These are phyloP conservation scores for Ocimum tenuiflorum DNA, from an alignment of 257 asterid genomes.

Conservation along the genomic window DNA sequence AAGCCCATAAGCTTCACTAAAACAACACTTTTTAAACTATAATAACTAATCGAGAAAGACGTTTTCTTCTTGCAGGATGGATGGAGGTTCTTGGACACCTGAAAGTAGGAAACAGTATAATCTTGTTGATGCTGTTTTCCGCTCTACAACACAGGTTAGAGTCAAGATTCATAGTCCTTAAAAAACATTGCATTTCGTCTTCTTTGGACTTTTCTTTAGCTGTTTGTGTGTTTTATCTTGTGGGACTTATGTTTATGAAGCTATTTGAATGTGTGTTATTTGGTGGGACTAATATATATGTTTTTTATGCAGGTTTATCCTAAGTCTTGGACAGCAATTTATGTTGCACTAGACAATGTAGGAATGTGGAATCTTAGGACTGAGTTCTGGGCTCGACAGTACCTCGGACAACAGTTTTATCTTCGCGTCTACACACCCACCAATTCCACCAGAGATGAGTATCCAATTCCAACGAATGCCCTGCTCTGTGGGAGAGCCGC, in stretches of 20 bases:
- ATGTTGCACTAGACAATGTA: conserved; percentile 57
- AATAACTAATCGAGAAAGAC: too few species aligned
- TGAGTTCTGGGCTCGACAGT: conserved; percentile 65
- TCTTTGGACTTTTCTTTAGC: background rate
- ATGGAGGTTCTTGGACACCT: conserved; percentile 49
- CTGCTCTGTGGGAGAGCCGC: conserved; percentile 59
- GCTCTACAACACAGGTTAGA: conserved; percentile 56
- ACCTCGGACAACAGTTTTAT: conserved; percentile 66
- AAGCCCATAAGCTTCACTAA: background rate
- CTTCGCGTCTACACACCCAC: conserved; percentile 50
- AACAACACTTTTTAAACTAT: background rate
- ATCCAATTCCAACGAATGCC: conserved; percentile 49
- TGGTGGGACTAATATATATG: background rate
- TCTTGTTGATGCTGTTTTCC: conserved; percentile 53
- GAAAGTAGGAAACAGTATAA: conserved; percentile 44
- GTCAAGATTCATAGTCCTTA: conserved; percentile 1
- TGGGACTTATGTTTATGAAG: background rate
- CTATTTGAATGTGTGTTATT: background rate
- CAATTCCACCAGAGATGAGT: conserved; percentile 50
- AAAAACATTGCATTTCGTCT: background rate
- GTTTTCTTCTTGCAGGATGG: conserved; percentile 44
- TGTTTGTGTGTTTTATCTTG: background rate
- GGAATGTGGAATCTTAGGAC: conserved; percentile 82
- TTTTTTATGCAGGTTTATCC: conserved; percentile 52
- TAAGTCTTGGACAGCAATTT: conserved; percentile 63